Conservation (phyloP, 257 asterid species). For the Salvia rosmarinus region DNA sequence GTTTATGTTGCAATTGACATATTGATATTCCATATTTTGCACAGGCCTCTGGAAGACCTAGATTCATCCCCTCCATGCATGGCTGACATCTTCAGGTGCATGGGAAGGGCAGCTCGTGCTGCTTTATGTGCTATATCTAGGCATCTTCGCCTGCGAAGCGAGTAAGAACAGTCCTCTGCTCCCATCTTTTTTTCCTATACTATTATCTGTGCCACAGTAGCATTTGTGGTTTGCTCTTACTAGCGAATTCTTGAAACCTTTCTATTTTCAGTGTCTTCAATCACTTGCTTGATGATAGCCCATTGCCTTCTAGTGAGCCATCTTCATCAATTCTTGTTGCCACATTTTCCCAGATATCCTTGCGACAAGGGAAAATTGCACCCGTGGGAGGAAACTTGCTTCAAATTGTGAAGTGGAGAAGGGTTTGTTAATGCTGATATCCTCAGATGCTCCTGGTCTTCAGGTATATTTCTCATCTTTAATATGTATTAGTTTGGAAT, state of each 20-base stretch:
- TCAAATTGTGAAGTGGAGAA: constrained; percentile 74
- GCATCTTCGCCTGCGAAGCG: constrained; percentile 93
- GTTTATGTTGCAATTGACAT: constrained; percentile 27
- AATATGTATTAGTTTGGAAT: constrained; percentile 15
- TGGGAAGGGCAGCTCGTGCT: constrained; percentile 95
- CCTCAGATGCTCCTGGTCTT: constrained; percentile 84
- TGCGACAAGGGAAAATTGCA: constrained; percentile 61
- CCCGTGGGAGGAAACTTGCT: constrained; percentile 61
- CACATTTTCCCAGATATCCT: constrained; percentile 53
- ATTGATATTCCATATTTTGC: constrained; percentile 19
- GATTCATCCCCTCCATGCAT: constrained; percentile 97
- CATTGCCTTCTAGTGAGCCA: constrained; percentile 80
- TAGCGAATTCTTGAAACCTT: constrained; percentile 30
- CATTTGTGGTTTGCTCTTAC: constrained; percentile 18
- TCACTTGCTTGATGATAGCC: constrained; percentile 91
- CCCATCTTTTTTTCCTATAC: neutral
- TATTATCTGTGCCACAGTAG: constrained; percentile 17
- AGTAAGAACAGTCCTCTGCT: constrained; percentile 50
- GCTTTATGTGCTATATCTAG: constrained; percentile 83
- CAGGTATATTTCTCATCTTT: constrained; percentile 55
- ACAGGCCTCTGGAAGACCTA: constrained; percentile 79
- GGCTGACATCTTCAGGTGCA: constrained; percentile 88
- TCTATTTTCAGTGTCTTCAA: constrained; percentile 66
- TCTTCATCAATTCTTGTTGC: constrained; percentile 89
- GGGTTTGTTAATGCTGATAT: constrained; percentile 79